Conservation (phyloP, 2,329 filamentous ascomycete genomes). For the Chaetomium strumarium region DNA sequence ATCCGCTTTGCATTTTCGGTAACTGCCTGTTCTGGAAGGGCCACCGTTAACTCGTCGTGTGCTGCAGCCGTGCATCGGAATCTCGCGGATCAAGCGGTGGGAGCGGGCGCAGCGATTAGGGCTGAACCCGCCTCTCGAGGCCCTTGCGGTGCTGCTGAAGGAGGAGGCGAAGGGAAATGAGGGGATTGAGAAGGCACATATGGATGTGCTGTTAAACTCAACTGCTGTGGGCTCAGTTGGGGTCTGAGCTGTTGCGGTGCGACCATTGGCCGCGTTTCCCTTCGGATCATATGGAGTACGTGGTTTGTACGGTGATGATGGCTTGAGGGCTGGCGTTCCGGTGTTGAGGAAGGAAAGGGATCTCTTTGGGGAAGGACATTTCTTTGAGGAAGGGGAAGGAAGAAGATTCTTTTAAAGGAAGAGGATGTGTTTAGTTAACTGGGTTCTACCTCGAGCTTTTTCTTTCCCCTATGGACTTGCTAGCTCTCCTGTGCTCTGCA, state of each 20-base stretch:
- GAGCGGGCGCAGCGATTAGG: constrained; percentile 75
- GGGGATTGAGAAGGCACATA: constrained; percentile 61
- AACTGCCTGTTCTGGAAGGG: background rate
- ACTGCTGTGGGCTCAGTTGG: constrained; percentile 33
- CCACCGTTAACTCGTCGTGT: background rate
- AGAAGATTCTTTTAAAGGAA: too few relatives aligned
- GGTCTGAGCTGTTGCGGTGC: background rate
- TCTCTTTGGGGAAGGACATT: too few relatives aligned
- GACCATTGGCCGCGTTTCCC: background rate
- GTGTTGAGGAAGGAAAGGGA: background rate
- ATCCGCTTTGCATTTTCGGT: background rate
- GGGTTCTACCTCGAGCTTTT: too few relatives aligned
- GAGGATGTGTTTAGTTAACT: too few relatives aligned
- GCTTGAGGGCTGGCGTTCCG: constrained; percentile 5
- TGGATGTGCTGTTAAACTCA: constrained; percentile 60
- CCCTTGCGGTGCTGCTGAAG: constrained; percentile 75
- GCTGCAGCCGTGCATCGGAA: constrained; percentile 77
- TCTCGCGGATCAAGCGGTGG: constrained; percentile 78
- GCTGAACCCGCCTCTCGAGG: constrained; percentile 83
- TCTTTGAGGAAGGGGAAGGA: too few relatives aligned
- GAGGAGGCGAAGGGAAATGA: constrained; percentile 54
- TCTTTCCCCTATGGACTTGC: background rate
- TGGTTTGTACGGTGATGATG: background rate
- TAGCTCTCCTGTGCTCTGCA: background rate
- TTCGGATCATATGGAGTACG: background rate